Conservation (phyloP, 306 rosid genomes). For the Malus sylvestris region DNA sequence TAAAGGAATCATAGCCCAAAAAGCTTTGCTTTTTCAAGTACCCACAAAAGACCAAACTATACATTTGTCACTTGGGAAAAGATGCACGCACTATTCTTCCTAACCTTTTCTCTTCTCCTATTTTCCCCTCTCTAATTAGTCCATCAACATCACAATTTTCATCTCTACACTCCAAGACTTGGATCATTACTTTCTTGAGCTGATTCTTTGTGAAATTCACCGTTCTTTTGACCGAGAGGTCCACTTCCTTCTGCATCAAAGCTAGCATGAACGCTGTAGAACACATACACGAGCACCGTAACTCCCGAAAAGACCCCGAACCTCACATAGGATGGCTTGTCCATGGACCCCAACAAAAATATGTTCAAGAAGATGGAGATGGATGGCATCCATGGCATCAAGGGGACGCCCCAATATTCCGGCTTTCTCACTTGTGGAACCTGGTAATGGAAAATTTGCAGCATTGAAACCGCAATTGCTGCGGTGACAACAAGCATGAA, state of each 20-base stretch:
- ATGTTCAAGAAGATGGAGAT: slow-evolving; percentile 68
- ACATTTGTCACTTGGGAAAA: slow-evolving; percentile 43
- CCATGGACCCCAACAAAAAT: slow-evolving; percentile 65
- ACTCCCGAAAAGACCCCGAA: slow-evolving; percentile 66
- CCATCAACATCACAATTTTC: neutral
- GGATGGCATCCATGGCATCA: slow-evolving; percentile 96
- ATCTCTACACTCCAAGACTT: slow-evolving; percentile 35
- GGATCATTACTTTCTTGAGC: slow-evolving; percentile 30
- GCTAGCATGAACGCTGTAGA: slow-evolving; percentile 93
- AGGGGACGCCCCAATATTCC: slow-evolving; percentile 89
- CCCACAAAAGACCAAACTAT: slow-evolving; percentile 20
- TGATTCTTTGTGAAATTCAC: slow-evolving; percentile 32
- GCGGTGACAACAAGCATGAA: slow-evolving; percentile 46
- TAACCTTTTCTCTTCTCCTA: too few relatives aligned
- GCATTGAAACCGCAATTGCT: slow-evolving; percentile 34
- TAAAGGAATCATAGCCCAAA: slow-evolving; percentile 18
- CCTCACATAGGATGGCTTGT: slow-evolving; percentile 65
- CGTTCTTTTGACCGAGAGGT: slow-evolving; percentile 43
- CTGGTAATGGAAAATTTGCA: slow-evolving; percentile 58
- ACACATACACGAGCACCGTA: slow-evolving; percentile 50
- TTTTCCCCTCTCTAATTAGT: too few relatives aligned
- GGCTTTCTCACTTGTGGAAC: slow-evolving; percentile 81
- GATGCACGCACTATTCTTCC: slow-evolving; percentile 2
- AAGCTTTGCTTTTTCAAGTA: slow-evolving; percentile 15
- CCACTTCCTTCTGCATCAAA: slow-evolving; percentile 64